Evolutionary conservation across 305 asterid genomes (phyloP), one percentile per base, ranked within the genome.

Genomic region (Solanum hybrid): DNA sequence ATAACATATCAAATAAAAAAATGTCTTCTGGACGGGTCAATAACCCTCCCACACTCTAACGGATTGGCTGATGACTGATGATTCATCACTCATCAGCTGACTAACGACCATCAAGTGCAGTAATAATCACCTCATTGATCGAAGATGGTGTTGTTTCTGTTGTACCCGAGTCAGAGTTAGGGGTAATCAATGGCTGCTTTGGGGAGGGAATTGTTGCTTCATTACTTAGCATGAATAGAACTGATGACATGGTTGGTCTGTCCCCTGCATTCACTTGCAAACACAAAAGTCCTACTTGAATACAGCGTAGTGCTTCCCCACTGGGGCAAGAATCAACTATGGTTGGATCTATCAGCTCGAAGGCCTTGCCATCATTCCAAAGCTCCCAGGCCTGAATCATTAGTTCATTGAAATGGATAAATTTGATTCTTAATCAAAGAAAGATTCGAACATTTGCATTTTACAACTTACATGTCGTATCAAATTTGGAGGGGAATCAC

Each of bases 241-340:
- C 40, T 29, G 80, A 71, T 60, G 89, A 51, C 92, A 85, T 88
- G 10, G 89, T 88, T 73, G 90, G 90, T 80, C 90, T 86, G n/a
- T 84, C 77, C 26, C 22, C 13, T 22, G 87, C 87, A 10, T n/a
- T 37, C 8, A 86, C 85, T 76, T 90, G 56, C 56, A 90, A 85
- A 27, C 92, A 90, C 90, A 90, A 77, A 3, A 90, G 89, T 75
- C 90, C 90, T 9, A 88, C 72, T 37, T 75, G 90, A 45, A 90
- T 90, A 78, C 77, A 90, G 82, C 82, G 71, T 17, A 85, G 8
- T 51, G 51, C 89, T 88, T 85, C 60, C 42, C 40, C 69, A 29
- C 22, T 38, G 6, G 78, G 22, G 7, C 86, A 87, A 17, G 90
- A 87, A 69, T 72, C 69, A 10, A 80, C 88, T 17, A 80, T 27